Percentiles rank a stretch among this genome's conserved stretches.
Evolutionary conservation across 495 filamentous ascomycete genomes (phyloP).

Genomic region (Parathielavia hyrcaniae): DNA sequence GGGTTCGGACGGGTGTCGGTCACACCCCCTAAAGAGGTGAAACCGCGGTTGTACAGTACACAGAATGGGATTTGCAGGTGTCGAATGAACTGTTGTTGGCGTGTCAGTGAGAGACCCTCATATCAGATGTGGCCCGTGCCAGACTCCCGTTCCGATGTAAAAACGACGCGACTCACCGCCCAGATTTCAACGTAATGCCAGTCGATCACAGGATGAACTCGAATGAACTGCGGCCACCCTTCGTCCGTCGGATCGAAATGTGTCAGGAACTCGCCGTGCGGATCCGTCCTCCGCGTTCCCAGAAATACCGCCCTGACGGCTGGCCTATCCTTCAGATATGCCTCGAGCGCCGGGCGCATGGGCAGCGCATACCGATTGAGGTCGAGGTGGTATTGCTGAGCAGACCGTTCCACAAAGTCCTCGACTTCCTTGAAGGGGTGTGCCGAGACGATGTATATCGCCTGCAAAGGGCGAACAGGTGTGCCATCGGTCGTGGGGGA

Average conservation of each 20-base stretch:
- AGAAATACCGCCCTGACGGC: conserved; percentile 80
- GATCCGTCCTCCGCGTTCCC: conserved; percentile 86
- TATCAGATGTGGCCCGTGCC: not conserved
- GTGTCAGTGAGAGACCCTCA: not conserved
- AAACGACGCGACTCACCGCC: conserved; percentile 54
- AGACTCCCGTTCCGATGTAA: not conserved
- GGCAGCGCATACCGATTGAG: conserved; percentile 70
- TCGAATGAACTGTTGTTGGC: conserved; percentile 62
- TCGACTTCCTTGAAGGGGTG: conserved; percentile 83
- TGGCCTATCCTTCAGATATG: conserved; percentile 60
- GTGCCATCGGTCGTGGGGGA: not conserved
- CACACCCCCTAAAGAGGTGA: conserved; percentile 73
- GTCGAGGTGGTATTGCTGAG: conserved; percentile 62
- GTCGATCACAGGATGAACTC: conserved; percentile 90
- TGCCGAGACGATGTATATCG: conserved; percentile 79
- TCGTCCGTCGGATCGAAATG: conserved; percentile 81
- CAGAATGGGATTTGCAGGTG: conserved; percentile 75
- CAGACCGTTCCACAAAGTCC: conserved; percentile 64
- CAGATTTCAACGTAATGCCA: conserved; percentile 97
- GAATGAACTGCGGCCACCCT: conserved; percentile 89
- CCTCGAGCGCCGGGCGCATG: conserved; percentile 71
- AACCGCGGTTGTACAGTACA: conserved; percentile 65
- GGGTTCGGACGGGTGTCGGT: conserved; percentile 89
- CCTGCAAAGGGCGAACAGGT: conserved; percentile 46
- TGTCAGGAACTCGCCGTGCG: conserved; percentile 69